A percentile compares a stretch with the other conserved stretches of the same genome.
These are phyloP conservation scores for Pleurotus tuber-regium DNA, from an alignment of 768 basidiomycete genomes.

Conservation along the genomic window DNA sequence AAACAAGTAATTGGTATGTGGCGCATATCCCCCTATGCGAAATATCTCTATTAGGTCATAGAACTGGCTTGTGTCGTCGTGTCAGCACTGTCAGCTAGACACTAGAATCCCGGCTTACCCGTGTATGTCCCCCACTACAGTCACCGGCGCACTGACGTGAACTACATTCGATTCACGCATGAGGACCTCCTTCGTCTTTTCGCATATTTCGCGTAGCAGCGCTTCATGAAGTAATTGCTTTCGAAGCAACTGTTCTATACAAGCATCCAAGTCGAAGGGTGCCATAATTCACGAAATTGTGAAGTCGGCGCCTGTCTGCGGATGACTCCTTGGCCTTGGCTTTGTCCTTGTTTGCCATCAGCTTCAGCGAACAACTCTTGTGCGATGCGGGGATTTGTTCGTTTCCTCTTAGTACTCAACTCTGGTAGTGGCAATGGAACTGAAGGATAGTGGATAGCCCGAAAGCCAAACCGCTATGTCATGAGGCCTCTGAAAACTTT, in stretches of 20 bases:
- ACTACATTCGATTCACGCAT: constrained; percentile 99
- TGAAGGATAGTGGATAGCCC: too few relatives aligned
- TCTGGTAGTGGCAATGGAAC: too few relatives aligned
- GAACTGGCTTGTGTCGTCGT: constrained; percentile 78
- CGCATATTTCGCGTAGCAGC: constrained; percentile 95
- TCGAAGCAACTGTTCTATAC: constrained; percentile 84
- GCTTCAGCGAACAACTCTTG: too few relatives aligned
- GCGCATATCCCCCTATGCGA: constrained; percentile 95
- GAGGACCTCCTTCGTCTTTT: constrained; percentile 98
- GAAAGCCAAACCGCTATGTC: too few relatives aligned
- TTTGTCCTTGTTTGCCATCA: constrained; percentile 37
- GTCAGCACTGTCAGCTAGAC: constrained; percentile 23
- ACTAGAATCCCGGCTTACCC: constrained; percentile 61
- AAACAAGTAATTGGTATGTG: constrained; percentile 97
- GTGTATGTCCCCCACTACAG: constrained; percentile 98
- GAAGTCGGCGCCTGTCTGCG: too few relatives aligned
- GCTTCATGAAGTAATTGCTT: constrained; percentile 96
- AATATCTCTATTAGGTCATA: constrained; percentile 99
- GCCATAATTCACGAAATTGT: constrained; percentile 39
- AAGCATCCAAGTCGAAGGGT: constrained; percentile 95
- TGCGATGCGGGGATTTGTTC: constrained; percentile 8
- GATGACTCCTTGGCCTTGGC: too few relatives aligned
- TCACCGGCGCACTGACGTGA: constrained; percentile 94
- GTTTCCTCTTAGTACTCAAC: too few relatives aligned
- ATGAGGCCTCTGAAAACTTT: too few relatives aligned